Conservation (phyloP, 257 asterid genomes). For the Solanum rostratum region DNA sequence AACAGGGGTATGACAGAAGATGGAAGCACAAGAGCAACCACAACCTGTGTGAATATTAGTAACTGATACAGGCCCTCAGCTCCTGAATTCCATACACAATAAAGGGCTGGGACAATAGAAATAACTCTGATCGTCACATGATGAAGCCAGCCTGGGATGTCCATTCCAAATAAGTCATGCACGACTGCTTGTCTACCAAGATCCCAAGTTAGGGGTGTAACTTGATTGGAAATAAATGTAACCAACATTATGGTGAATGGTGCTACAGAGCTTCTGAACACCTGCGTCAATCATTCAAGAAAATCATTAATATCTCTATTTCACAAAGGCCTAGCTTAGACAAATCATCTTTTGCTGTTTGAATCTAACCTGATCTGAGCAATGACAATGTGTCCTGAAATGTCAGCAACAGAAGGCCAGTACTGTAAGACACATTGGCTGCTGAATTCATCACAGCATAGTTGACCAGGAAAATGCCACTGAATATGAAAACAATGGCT, state of each 20-base stretch:
- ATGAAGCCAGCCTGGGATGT: constrained; percentile 92
- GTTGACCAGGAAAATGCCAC: constrained; percentile 77
- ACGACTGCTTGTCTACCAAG: constrained; percentile 50
- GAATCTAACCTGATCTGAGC: constrained; percentile 75
- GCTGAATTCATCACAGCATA: constrained; percentile 59
- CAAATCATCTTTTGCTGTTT: neutral
- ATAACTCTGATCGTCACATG: constrained; percentile 71
- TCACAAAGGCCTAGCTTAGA: neutral
- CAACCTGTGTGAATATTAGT: constrained; percentile 68
- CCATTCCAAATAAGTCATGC: constrained; percentile 52
- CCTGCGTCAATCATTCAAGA: constrained; percentile 41
- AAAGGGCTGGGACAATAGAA: constrained; percentile 81
- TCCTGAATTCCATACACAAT: constrained; percentile 73
- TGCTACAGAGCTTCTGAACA: constrained; percentile 52
- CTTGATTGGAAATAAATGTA: constrained; percentile 63
- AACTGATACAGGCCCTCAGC: constrained; percentile 85
- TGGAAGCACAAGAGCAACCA: constrained; percentile 85
- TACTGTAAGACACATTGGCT: constrained; percentile 50
- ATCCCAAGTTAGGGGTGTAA: constrained; percentile 71
- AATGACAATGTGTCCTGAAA: constrained; percentile 80
- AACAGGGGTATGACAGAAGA: constrained; percentile 84
- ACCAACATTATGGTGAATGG: constrained; percentile 45
- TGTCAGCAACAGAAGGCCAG: constrained; percentile 59
- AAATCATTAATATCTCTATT: neutral
- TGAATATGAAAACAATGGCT: constrained; percentile 65